Evolutionary conservation across 345 rosid species (phyloP), one percentile per base, ranked within the genome.

Genomic region (Rhodamnia argentea): DNA sequence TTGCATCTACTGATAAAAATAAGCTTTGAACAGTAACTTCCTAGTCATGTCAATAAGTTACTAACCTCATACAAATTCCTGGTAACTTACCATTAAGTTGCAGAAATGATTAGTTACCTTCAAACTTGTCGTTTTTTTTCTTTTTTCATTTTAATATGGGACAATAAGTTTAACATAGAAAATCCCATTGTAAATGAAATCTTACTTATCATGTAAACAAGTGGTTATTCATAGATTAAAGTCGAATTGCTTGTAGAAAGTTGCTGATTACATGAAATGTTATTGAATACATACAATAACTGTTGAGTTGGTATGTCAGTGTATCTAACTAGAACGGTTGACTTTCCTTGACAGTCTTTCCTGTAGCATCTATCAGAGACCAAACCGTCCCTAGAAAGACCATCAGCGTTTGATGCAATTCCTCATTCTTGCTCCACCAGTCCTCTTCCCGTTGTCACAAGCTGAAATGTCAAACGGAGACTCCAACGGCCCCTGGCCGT

Each of bases 281-380:
- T 13, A n/a, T 59, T 51, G 0, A 0, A 5, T n/a, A 59, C 4
- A 7, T 5, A 5, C 9, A 59, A n/a, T 59, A n/a, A 59, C 14
- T n/a, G 70, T 14, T 7, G n/a, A 0, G 70, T 14, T 7, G n/a
- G 0, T n/a, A 29, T 27, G 18, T 59, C 18, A n/a, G 37, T 13
- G 70, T 12, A 51, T 50, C 3, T 50, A 51, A 51, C 52, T 51
- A 51, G 52, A 51, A 51, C 52, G 14, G 52, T 51, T 12, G 52
- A 51, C 52, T 11, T 51, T 51, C 52, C 52, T 11, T 2, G 3
- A 12, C 52, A 50, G 51, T 12, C 51, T 50, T 50, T 60, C 42
- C 44, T 64, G 16, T 14, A 27, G 27, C 2, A 6, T 60, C 70
- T 0, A 29, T 60, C 4, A 0, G 37, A n/a, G 70, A n/a, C n/a